Evolutionary conservation across 2,329 filamentous ascomycete genomes (phyloP).

Genomic region (Aspergillus eucalypticola): DNA sequence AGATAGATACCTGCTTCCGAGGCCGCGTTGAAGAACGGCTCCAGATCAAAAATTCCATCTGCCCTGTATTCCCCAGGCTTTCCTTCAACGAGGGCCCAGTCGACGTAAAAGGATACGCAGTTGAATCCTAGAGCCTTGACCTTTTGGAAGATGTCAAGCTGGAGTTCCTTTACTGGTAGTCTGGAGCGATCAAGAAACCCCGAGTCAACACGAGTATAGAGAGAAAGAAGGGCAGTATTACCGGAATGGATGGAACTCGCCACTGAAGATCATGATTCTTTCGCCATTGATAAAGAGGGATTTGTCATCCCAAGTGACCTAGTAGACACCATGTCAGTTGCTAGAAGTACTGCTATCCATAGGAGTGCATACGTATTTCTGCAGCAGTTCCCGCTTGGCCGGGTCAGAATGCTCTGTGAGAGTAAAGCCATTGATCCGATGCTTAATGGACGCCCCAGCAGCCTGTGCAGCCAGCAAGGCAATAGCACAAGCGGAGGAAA

Average conservation of each 20-base stretch:
- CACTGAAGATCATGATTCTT: constrained; percentile 69
- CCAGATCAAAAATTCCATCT: constrained; percentile 70
- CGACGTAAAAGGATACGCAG: constrained; percentile 73
- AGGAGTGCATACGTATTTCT: constrained; percentile 54
- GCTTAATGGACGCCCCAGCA: constrained; percentile 51
- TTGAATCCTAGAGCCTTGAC: constrained; percentile 80
- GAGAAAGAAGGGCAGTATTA: constrained; percentile 21
- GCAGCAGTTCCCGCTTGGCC: constrained; percentile 51
- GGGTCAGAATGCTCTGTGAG: constrained; percentile 40
- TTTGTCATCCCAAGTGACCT: constrained; percentile 71
- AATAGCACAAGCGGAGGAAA: constrained; percentile 34
- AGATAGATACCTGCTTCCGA: constrained; percentile 73
- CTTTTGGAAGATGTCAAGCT: constrained; percentile 78
- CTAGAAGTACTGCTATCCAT: background rate
- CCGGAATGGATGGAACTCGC: constrained; percentile 71
- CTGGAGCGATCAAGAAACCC: constrained; percentile 31
- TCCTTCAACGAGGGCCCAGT: constrained; percentile 77
- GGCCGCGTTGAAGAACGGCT: constrained; percentile 76
- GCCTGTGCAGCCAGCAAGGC: constrained; percentile 47
- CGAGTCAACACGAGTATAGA: no score
- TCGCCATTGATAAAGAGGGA: constrained; percentile 71
- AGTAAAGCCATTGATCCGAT: constrained; percentile 52
- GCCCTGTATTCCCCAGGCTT: constrained; percentile 68
- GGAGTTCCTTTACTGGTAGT: constrained; percentile 62
- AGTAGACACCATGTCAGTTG: background rate